Evolutionary conservation across 2,329 filamentous ascomycete species (phyloP), one percentile per base, ranked within the genome.

Genomic region (Didymella arachidicola): DNA sequence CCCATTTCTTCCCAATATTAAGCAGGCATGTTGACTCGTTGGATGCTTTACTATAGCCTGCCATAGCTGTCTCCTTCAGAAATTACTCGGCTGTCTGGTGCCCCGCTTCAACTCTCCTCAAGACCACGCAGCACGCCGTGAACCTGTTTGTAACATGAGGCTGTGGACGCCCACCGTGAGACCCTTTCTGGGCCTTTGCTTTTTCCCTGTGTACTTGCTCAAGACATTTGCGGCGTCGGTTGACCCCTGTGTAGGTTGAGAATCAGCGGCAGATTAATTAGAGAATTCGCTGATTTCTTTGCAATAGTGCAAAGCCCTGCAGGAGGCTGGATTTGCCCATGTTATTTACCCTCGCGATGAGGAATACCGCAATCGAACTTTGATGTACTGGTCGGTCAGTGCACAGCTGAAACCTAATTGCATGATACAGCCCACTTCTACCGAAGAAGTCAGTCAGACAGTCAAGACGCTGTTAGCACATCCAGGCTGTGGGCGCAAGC

Each of bases 381-480:
- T 41, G 3, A 70, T 66, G 10, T 72, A 72, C 57, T 72, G 62
- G 64, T 69, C 70, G 0, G 64, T 67, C 43, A 69, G 63, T 25
- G 65, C 70, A 12, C 68, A 68, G n/a, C 46, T 72, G 19, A 53
- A 38, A 1, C 75, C 73, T 6, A 58, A 56, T 46, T 77, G 74
- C 44, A 67, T 77, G 25, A 61, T 77, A 7, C 69, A 72, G 45
- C 73, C 73, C 3, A 49, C 46, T 7, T 66, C 63, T 25, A 70
- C 67, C 12, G 56, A 69, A 14, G 67, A 77, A 32, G 72, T 77
- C 2, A 52, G 55, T 39, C 55, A 47, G 14, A 47, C 48, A 3
- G 44, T 71, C 3, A 62, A 63, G 19, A 59, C 53, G 1, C 60
- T 71, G 10, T 54, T 63, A 4, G 27, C 47, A 14, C 30, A 25